Base-by-base conservation (phyloP, 345 rosid species). In the Ricinus communis region DNA sequence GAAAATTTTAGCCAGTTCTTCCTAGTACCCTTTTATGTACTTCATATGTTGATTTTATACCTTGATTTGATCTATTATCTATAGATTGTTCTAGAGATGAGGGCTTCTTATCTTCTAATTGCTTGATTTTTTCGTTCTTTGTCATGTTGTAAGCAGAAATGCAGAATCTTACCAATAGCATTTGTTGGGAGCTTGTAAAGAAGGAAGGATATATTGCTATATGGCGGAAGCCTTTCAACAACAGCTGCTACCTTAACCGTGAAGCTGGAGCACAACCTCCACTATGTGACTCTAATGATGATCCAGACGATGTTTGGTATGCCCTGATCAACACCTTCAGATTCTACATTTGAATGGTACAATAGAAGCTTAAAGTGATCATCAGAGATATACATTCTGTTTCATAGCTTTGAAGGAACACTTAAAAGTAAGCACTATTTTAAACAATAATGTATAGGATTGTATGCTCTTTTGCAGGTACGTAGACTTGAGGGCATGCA, bases 281-380 rank as follows among this genome's bases (percentile, higher is more conserved):
- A 58, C 66, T 89, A 46, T 86, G 91, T 40, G 74, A 71, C 66
- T 65, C 76, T 14, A 62, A 72, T 74, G 87, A 86, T 61, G 85
- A 87, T 81, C 78, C 85, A 2, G 91, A 87, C 66, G 79, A 82
- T 78, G 88, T 86, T 67, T 87, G 91, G 91, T 89, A 82, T 68
- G 70, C 47, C 33, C 36, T 66, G 40, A 36, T 68, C 71, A 47
- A 21, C 14, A 19, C 33, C 62, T 70, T 58, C 12, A 4, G 33
- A 40, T 28, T 41, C 30, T 55, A 27, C 5, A 57, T 27, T 15
- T 27, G 12, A 58, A 15, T 30, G 24, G 16, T 58, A 43, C 43
- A 0, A 19, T 19, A 7, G 21, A 47, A 45, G 25, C 22, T 67
- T 30, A 61, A 8, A 21, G 27, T 60, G 19, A 60, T 31, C 14